Conservation (phyloP, 306 rosid genomes). For the Citrullus colocynthis region DNA sequence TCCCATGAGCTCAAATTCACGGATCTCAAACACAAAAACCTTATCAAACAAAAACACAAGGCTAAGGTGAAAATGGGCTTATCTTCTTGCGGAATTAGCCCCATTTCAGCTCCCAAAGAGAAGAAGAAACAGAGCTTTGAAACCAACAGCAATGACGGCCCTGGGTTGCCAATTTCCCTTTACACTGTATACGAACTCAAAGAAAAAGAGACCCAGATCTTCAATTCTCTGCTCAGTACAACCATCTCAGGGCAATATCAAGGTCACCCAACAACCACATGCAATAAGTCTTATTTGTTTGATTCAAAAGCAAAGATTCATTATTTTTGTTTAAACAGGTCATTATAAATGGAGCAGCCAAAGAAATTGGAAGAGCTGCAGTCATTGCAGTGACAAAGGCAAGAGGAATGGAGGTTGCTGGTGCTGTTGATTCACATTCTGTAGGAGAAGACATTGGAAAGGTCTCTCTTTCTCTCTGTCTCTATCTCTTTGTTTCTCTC, state of each 20-base stretch:
- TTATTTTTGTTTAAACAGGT: constrained; percentile 20
- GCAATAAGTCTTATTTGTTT: background rate
- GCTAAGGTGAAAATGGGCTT: constrained; percentile 26
- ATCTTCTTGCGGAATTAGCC: constrained; percentile 24
- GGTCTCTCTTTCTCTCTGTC: constrained; percentile 9
- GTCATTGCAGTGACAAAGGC: constrained; percentile 67
- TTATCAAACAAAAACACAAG: constrained; percentile 22
- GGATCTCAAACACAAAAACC: constrained; percentile 13
- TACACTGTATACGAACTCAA: constrained; percentile 19
- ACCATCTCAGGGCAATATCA: constrained; percentile 51
- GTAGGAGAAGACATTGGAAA: constrained; percentile 52
- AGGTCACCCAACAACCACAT: constrained; percentile 26
- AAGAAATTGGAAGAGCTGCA: constrained; percentile 93
- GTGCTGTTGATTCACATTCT: constrained; percentile 35
- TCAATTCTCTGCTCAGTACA: constrained; percentile 45
- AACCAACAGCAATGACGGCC: constrained; percentile 45
- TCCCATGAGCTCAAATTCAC: constrained; percentile 1
- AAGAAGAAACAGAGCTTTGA: constrained; percentile 11
- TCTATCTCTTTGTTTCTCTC: background rate
- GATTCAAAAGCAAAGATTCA: background rate
- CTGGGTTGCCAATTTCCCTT: constrained; percentile 43
- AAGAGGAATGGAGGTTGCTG: constrained; percentile 53
- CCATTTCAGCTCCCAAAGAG: background rate
- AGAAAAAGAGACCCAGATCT: constrained; percentile 19
- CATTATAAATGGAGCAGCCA: constrained; percentile 82